Evolutionary conservation across 2,329 filamentous ascomycete species (phyloP), one percentile per base, ranked within the genome.

Genomic region (Talaromyces funiculosus): DNA sequence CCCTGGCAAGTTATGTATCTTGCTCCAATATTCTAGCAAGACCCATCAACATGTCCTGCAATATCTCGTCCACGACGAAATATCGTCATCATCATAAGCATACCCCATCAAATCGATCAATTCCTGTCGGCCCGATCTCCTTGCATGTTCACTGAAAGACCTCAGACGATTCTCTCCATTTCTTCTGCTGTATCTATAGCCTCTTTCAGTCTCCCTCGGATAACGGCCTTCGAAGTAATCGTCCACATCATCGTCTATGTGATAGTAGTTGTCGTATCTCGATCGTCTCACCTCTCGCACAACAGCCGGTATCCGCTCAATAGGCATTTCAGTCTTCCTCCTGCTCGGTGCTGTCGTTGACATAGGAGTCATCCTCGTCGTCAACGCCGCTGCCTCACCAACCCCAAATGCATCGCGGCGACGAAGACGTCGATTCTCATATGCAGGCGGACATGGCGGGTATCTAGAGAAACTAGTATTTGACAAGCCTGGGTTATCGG

Each of bases 131-230:
- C 57, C 45, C 20, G 57, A 59, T 26, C 45, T 33, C 18, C 57
- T 59, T 18, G 57, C 57, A 59, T 59, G 57, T 24, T 59, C 57
- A 40, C 57, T 59, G 33, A 59, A 59, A 16, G 57, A 59, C 33
- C 57, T 22, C 5, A 59, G 47, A 3, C 57, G 35, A 42, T 43
- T 42, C 24, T 59, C 57, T 24, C 43, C 57, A 31, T 43, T n/a
- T 24, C 57, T 53, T 16, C 57, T 59, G 26, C 57, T 59, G 12
- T 59, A 53, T 22, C 57, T 57, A 38, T 38, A 49, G 2, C 31
- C 40, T 14, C 55, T 37, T 5, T 16, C 42, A 14, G 8, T 2
- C 10, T 49, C 55, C 22, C 55, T 18, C n/a, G 20, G 10, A n/a
- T 49, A 9, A 10, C 20, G 14, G 0, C 24, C 33, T 6, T 22